These are phyloP conservation scores for Zarea fungicola DNA, from an alignment of 2,329 filamentous ascomycete genomes.

Conservation along the genomic window DNA sequence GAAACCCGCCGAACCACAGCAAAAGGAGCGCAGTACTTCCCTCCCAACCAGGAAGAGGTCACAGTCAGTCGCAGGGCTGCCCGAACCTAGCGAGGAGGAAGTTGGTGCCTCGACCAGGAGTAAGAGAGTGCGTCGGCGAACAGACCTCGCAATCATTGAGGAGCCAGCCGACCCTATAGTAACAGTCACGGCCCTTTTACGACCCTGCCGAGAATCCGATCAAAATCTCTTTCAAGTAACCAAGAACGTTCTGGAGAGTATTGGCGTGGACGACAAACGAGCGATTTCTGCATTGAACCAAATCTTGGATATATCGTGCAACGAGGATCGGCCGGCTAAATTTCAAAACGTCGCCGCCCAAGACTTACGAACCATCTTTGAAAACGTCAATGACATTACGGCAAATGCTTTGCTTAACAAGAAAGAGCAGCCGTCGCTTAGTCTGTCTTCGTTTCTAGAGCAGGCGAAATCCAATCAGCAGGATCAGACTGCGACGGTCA, in stretches of 20 bases:
- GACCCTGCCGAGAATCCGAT: constrained; percentile 52
- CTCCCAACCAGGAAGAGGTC: constrained; percentile 53
- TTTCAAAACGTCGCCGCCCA: constrained; percentile 40
- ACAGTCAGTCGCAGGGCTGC: constrained; percentile 55
- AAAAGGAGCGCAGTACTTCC: constrained; percentile 34
- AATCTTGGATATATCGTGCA: constrained; percentile 46
- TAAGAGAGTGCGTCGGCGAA: constrained; percentile 57
- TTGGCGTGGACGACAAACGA: constrained; percentile 47
- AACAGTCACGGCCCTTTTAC: constrained; percentile 49
- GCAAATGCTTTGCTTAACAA: constrained; percentile 49
- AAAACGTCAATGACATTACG: constrained; percentile 47
- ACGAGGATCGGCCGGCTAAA: constrained; percentile 46
- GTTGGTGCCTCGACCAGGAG: constrained; percentile 55
- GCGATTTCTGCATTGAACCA: constrained; percentile 43
- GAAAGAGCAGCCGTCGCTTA: constrained; percentile 46
- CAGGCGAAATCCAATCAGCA: constrained; percentile 54
- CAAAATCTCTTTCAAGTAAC: constrained; percentile 51
- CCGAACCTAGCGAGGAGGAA: constrained; percentile 53
- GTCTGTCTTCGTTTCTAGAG: constrained; percentile 58
- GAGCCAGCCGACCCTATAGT: constrained; percentile 49
- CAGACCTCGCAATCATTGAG: constrained; percentile 48
- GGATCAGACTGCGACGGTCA: constrained; percentile 39
- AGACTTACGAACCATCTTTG: constrained; percentile 45
- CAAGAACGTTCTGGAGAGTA: constrained; percentile 49
- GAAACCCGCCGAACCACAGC: constrained; percentile 25